Evolutionary conservation across 1,139 yeast species (phyloP).

Genomic region (Candida sanyaensis): DNA sequence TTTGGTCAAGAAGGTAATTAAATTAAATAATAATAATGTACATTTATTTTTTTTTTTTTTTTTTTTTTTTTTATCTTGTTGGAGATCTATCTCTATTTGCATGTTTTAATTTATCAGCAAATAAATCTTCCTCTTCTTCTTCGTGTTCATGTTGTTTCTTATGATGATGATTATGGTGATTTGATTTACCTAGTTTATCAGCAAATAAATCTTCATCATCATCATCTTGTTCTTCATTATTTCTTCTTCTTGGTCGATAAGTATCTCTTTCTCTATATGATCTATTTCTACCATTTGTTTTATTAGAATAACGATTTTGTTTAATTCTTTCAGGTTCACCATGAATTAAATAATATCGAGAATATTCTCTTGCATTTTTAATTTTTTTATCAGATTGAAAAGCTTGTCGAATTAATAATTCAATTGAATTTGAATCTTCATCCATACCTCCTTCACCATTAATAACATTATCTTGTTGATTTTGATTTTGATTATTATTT

Average conservation of each 20-base stretch:
- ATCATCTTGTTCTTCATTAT: slow-evolving; percentile 19
- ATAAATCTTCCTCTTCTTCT: slow-evolving; percentile 21
- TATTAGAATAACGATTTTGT: slow-evolving; percentile 5
- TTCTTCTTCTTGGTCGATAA: slow-evolving; percentile 8
- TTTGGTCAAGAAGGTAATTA: slow-evolving; percentile 96
- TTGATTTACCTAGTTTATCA: slow-evolving; percentile 9
- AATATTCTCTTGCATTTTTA: slow-evolving; percentile 57
- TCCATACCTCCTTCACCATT: slow-evolving; percentile 29
- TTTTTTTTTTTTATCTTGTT: slow-evolving; percentile 8
- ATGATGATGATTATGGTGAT: background rate
- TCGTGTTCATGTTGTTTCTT: slow-evolving; percentile 16
- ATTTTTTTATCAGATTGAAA: slow-evolving; percentile 58
- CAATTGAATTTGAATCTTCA: slow-evolving; percentile 45
- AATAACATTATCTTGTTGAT: background rate
- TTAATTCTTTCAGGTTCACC: slow-evolving; percentile 70
- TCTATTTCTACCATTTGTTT: slow-evolving; percentile 9
- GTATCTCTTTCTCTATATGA: slow-evolving; percentile 7
- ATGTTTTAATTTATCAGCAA: slow-evolving; percentile 15
- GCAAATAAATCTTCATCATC: slow-evolving; percentile 22
- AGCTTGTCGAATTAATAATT: slow-evolving; percentile 51
- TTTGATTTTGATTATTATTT: background rate
- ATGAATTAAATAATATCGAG: slow-evolving; percentile 68
- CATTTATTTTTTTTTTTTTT: background rate
- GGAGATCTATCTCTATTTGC: slow-evolving; percentile 23
- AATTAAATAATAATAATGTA: background rate